Base-by-base conservation (phyloP, 495 filamentous ascomycete species). In the Annulohypoxylon nitens region DNA sequence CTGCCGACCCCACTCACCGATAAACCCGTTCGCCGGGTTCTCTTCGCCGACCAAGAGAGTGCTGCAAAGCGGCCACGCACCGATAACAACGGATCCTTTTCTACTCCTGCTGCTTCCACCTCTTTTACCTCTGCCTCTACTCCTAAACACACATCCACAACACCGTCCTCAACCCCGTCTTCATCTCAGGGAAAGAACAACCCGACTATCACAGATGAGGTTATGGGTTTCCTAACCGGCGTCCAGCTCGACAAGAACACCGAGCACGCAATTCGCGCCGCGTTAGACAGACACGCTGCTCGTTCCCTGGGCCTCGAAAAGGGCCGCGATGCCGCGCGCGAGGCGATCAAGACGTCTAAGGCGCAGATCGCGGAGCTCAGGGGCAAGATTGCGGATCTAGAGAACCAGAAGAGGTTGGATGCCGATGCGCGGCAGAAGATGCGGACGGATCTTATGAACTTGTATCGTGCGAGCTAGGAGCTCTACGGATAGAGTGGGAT, bases 301-400 rank as follows among this genome's bases (percentile, higher is more conserved):
- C 84, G 82, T 43, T 83, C 79, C 7, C 83, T 82, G 67, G 91
- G 91, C 1, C 83, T 92, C 18, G 81, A 84, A 30, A 84, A 84
- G 3, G 90, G 89, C 0, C 78, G 92, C 4, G 92, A 95, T 63
- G 86, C 90, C 20, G 82, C 87, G 1, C 78, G 93, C 26, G 79
- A 84, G 1, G 85, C 86, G 5, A 68, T 92, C n/a, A 89, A 88
- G 75, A 84, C 83, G 25, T 90, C 90, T 50, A 89, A 94, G 50
- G 81, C 81, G 2, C 84, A 87, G 64, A 88, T 90, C 33, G 80
- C 81, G 10, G 85, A 85, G 69, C 71, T 92, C 54, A 75, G 82
- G 77, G 74, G 75, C 26, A 81, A 80, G n/a, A 79, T 90, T 26
- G 79, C 76, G 0, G 80, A 78, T 8, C 75, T 89, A 47, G 86